Evolutionary conservation across 805 yeast genomes (phyloP).

Genomic region (Metschnikowia lochheadii): DNA sequence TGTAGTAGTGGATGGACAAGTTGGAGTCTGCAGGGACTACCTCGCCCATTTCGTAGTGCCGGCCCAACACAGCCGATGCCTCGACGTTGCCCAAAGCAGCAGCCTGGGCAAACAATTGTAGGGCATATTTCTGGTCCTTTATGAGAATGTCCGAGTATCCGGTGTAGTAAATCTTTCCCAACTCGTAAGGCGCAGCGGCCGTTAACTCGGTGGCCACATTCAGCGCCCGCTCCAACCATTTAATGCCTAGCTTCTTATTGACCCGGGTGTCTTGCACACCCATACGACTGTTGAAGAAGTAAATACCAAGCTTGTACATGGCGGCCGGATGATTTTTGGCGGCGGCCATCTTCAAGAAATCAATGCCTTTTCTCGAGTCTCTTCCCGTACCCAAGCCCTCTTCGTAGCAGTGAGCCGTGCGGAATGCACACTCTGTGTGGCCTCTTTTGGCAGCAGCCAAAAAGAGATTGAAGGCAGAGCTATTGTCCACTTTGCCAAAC

Average conservation of each 20-base stretch:
- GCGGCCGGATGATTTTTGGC: conserved; percentile 94
- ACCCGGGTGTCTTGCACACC: conserved; percentile 66
- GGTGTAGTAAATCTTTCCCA: conserved; percentile 75
- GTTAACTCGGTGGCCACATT: conserved; percentile 79
- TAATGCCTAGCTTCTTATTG: conserved; percentile 80
- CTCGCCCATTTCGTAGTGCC: conserved; percentile 78
- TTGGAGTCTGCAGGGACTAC: conserved; percentile 73
- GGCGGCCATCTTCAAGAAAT: conserved; percentile 81
- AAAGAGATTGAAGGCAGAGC: conserved; percentile 71
- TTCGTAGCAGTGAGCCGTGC: conserved; percentile 88
- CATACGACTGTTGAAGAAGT: conserved; percentile 79
- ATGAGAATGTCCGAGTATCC: conserved; percentile 88
- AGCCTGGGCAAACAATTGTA: conserved; percentile 80
- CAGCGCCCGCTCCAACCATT: conserved; percentile 87
- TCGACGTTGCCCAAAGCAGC: conserved; percentile 84
- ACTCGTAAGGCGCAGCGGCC: conserved; percentile 91
- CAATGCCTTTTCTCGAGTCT: conserved; percentile 82
- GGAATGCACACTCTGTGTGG: conserved; percentile 85
- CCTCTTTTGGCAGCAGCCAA: conserved; percentile 91
- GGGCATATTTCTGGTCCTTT: conserved; percentile 77
- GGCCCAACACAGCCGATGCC: conserved; percentile 76
- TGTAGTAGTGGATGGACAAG: conserved; percentile 86
- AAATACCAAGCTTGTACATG: conserved; percentile 86
- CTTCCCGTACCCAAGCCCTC: conserved; percentile 91
- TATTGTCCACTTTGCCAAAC: conserved; percentile 72